phyloP scores from a whole-genome alignment of 2,329 filamentous ascomycete genomes.

The Penicillium concentricum region DNA sequence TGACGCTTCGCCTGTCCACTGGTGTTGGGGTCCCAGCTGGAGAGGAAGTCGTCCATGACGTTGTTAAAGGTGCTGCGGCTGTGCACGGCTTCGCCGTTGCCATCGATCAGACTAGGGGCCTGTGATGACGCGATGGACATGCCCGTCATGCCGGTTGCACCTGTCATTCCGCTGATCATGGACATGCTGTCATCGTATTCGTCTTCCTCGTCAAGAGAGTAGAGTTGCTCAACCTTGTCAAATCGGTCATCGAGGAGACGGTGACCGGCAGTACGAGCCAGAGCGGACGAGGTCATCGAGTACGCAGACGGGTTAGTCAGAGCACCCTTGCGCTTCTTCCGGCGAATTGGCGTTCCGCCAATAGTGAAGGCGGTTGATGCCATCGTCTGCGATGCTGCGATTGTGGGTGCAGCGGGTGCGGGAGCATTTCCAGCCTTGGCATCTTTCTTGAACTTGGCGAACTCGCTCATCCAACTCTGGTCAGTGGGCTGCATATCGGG shows the following conservation, averaged over 20 bases:
- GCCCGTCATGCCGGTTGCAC: constrained; percentile 60
- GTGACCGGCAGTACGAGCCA: constrained; percentile 84
- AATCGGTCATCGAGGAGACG: constrained; percentile 85
- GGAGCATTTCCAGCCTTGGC: constrained; percentile 47
- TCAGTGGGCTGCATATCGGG: constrained; percentile 59
- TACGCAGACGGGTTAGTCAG: constrained; percentile 83
- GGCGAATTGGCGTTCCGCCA: constrained; percentile 64
- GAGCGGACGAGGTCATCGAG: constrained; percentile 86
- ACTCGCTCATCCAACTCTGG: constrained; percentile 87
- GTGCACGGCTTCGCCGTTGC: constrained; percentile 48
- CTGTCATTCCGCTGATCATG: constrained; percentile 46
- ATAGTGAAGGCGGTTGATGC: constrained; percentile 54
- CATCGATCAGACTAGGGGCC: constrained; percentile 54
- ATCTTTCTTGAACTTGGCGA: constrained; percentile 90
- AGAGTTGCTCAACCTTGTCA: constrained; percentile 84
- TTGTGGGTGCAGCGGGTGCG: constrained; percentile 34
- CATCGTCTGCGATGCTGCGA: constrained; percentile 41
- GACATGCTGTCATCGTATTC: constrained; percentile 55
- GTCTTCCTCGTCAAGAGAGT: constrained; percentile 61
- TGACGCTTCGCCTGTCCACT: constrained; percentile 44
- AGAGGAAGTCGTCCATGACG: constrained; percentile 92
- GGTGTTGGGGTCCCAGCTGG: constrained; percentile 52
- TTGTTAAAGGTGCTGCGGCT: constrained; percentile 77
- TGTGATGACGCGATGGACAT: constrained; percentile 55
- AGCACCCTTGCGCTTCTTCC: constrained; percentile 94